Evolutionary conservation across 2,329 filamentous ascomycete genomes (phyloP), one percentile per base, ranked within the genome.

Genomic region (Trichoderma koningiopsis): DNA sequence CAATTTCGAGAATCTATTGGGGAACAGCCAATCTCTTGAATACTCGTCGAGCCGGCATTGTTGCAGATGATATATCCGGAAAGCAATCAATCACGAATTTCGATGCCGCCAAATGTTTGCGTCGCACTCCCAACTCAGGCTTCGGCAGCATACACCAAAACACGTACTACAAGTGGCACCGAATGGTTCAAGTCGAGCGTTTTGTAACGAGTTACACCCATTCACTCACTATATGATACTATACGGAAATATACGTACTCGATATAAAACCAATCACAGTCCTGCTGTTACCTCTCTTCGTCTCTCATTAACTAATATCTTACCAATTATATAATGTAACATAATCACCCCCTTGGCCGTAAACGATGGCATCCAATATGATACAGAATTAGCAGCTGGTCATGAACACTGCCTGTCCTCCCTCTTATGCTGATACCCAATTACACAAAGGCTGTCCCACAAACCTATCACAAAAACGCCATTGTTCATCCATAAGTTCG

Each of bases 261-360:
- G 7, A 27, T n/a, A 37, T 33, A 29, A 14, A 27, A 27, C n/a
- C 29, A n/a, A 47, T 13, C 27, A 4, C 47, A 31, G n/a, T 16
- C 37, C 57, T 43, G 40, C 62, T 6, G 31, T 14, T 24, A 22
- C 59, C 29, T 33, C 35, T 57, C 14, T 33, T 35, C 55, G n/a
- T 59, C 70, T 62, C 47, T 69, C 61, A 70, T 71, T 62, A 65
- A 69, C 47, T 63, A 52, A 70, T 71, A 62, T 72, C 49, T 55
- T 69, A 57, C 65, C 61, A 55, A 67, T 64, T 53, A 71, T 72
- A 71, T 69, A 59, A 64, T 55, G 35, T 61, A 68, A 68, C 65
- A 68, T 56, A 63, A 68, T 60, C 55, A 56, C 40, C 58, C 63
- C 57, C 52, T 70, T 70, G 68, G 68, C 35, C 67, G 64, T 72